Base-by-base conservation (phyloP, 495 filamentous ascomycete genomes). In the Tirmania nivea region DNA sequence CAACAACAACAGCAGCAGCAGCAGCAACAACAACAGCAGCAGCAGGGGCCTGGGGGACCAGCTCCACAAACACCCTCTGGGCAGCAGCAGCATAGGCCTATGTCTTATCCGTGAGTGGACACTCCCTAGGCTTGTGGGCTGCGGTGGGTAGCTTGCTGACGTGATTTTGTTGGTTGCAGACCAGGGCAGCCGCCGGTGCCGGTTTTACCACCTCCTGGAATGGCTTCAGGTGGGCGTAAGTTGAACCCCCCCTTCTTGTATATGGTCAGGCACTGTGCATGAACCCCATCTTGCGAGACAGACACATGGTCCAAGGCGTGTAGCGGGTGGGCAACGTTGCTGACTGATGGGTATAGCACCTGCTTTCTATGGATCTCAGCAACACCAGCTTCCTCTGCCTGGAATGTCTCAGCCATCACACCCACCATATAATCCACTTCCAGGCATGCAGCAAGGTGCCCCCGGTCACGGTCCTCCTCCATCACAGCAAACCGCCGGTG, bases 21-120 rank as follows among this genome's bases (percentile, higher is more conserved):
- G 35, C 57, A 60, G 35, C 57, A 59, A 16, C 56, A 45, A 17
- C 48, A 51, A n/a, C 59, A 61, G 35, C 50, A 58, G n/a, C 56
- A 58, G 2, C 57, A 59, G 47, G 42, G 51, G 11, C 42, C 55
- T 48, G 51, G 45, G 12, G 57, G 52, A 4, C 56, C 57, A 34
- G 42, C 53, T 20, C 58, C 58, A 35, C 59, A 61, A 35, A 39
- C 55, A 19, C 52, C 34, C 34, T 34, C 57, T 12, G 50, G 58
- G n/a, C 58, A 36, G 10, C 58, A 60, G 35, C 59, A 61, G 34
- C 57, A 54, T 19, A 14, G 39, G 17, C 12, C 39, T 14, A 14
- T 45, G 39, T 8, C 39, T 3, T 45, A 45, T 45, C 12, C 39
- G 39, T 45, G 39, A 45, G 39, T 45, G 0, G 25, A 31, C 7